Evolutionary conservation across 225 moss, liverwort and hornwort species (phyloP).

Genomic region (Pleurozium schreberi): DNA sequence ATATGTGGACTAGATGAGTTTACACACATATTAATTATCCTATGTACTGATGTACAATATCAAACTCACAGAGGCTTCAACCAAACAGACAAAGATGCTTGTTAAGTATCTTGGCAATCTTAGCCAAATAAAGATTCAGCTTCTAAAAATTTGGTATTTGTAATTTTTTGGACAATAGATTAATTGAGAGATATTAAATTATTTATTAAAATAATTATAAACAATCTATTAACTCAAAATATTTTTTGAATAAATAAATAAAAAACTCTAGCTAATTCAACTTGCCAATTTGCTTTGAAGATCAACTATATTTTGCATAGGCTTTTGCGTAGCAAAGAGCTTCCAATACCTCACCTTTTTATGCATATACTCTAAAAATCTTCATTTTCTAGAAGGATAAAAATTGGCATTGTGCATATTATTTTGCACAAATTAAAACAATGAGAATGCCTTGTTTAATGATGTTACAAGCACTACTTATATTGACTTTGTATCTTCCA

Average conservation of each 20-base stretch:
- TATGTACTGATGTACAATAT: not conserved
- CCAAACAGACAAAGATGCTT: rapidly evolving
- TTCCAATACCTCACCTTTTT: rapidly evolving
- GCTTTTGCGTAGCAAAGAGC: not conserved
- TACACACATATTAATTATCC: not conserved
- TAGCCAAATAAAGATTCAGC: not conserved
- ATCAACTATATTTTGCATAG: not conserved
- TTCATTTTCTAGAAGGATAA: not conserved
- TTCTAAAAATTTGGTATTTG: not conserved
- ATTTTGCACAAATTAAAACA: not conserved
- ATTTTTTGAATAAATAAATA: not conserved
- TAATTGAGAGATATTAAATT: not conserved
- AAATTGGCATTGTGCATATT: not conserved
- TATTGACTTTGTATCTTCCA: not conserved
- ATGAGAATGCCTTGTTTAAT: not conserved
- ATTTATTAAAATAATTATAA: no score
- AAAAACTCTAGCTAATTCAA: not conserved
- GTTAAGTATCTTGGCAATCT: rapidly evolving
- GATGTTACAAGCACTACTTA: not conserved
- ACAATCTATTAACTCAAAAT: rapidly evolving
- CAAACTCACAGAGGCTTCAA: not conserved
- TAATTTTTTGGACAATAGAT: not conserved
- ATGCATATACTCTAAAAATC: not conserved
- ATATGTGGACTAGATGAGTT: not conserved
- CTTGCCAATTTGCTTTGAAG: not conserved